These are phyloP conservation scores for Amylostereum areolatum DNA, from an alignment of 1,284 basidiomycete species.

Conservation along the genomic window DNA sequence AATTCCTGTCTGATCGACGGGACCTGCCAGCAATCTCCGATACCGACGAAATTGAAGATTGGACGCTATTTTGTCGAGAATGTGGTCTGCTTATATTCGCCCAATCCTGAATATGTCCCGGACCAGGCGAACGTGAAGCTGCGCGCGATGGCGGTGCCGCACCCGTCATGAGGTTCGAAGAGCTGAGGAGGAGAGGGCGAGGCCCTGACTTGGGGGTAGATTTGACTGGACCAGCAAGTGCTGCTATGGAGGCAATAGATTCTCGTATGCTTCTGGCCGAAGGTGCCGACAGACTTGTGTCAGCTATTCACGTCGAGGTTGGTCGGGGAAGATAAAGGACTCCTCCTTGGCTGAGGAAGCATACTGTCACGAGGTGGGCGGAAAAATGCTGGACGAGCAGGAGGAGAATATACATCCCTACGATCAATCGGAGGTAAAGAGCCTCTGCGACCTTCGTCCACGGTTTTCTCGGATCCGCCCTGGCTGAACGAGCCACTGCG, in stretches of 20 bases:
- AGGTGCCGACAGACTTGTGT: slow-evolving; percentile 13
- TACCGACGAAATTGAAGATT: slow-evolving; percentile 58
- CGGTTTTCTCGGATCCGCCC: slow-evolving; percentile 7
- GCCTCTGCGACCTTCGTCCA: slow-evolving; percentile 24
- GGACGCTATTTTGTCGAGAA: slow-evolving; percentile 41
- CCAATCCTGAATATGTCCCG: slow-evolving; percentile 32
- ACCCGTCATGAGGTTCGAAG: slow-evolving; percentile 37
- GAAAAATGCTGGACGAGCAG: slow-evolving; percentile 53
- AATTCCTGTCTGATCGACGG: slow-evolving; percentile 23
- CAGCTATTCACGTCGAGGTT: slow-evolving; percentile 27
- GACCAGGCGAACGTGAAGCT: slow-evolving; percentile 21
- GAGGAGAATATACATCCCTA: slow-evolving; percentile 41
- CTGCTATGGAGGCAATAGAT: slow-evolving; percentile 37
- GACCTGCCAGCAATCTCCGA: slow-evolving; percentile 32
- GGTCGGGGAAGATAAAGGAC: slow-evolving; percentile 29
- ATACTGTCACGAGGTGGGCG: slow-evolving; percentile 52
- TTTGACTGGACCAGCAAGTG: slow-evolving; percentile 19
- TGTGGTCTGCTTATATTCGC: slow-evolving; percentile 38
- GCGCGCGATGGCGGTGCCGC: slow-evolving; percentile 34
- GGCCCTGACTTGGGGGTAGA: slow-evolving; percentile 39
- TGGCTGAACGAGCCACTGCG: slow-evolving; percentile 3
- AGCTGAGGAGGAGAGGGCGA: slow-evolving; percentile 49
- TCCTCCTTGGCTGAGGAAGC: slow-evolving; percentile 29
- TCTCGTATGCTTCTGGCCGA: slow-evolving; percentile 31
- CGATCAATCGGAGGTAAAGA: slow-evolving; percentile 39